Evolutionary conservation across 352 stramenopile genomes (phyloP).

Genomic region (Globisporangium cederbergense): DNA sequence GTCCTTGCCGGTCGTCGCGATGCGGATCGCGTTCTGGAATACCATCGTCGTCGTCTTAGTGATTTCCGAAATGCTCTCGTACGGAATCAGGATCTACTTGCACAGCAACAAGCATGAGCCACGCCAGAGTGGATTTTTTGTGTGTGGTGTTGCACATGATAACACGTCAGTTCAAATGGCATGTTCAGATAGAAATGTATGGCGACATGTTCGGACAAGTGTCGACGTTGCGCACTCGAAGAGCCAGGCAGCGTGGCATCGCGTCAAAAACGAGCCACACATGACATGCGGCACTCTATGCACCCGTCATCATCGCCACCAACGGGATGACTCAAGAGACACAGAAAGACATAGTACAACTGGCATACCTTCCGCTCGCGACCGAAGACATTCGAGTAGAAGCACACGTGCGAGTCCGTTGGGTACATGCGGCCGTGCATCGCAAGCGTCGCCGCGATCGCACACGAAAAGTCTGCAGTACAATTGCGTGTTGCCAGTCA

Average conservation of each 20-base stretch:
- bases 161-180: not conserved
- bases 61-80: conserved; percentile 78
- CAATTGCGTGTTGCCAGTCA: not conserved
- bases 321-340: not conserved
- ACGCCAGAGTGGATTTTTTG: not conserved
- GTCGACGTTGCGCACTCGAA: conserved; percentile 8
- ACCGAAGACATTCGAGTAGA: conserved; percentile 87
- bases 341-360: conserved; percentile 1
- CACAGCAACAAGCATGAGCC: not conserved
- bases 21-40: conserved; percentile 74
- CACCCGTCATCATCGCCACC: not conserved
- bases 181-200: not conserved
- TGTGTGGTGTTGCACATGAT: not conserved
- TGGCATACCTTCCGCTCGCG: conserved; percentile 74
- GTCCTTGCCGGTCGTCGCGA: conserved; percentile 56
- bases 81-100: conserved; percentile 71
- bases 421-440: conserved; percentile 90
- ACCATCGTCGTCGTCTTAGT: conserved; percentile 82
- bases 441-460: conserved; percentile 68
- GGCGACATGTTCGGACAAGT: conserved; percentile 5
- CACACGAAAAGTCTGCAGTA: conserved; percentile 75
- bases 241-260: conserved; percentile 8
- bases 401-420: conserved; percentile 76
- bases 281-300: conserved; percentile 3
- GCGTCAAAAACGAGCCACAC: conserved; percentile 16